Evolutionary conservation across 192 early-diverging fungal genomes (phyloP).

Genomic region (Coemansia sp.): DNA sequence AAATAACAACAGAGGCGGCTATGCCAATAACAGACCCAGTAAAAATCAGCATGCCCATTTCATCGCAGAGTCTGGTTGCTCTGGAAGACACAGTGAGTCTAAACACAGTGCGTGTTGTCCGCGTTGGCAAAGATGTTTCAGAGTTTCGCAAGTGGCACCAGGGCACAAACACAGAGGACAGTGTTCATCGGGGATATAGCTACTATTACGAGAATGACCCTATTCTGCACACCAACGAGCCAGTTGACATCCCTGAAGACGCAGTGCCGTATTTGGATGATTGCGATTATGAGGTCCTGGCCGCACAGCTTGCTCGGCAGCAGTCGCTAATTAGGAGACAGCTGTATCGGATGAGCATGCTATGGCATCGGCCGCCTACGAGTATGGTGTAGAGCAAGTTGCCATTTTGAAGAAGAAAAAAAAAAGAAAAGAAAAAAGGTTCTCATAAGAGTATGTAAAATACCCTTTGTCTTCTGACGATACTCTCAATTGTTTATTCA

Average conservation of each 20-base stretch:
- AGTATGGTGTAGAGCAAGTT: not conserved
- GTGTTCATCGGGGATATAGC: not conserved
- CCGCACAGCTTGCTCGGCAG: conserved; percentile 26
- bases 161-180: conserved; percentile 4
- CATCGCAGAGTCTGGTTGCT: not conserved
- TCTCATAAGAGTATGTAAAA: too few relatives aligned
- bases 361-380: conserved; percentile 7
- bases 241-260: conserved; percentile 4
- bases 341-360: conserved; percentile 13
- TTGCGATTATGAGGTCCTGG: conserved; percentile 28
- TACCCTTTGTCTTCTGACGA: too few relatives aligned
- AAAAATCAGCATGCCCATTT: too few relatives aligned
- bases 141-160: not conserved
- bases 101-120: conserved; percentile 12
- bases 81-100: not conserved
- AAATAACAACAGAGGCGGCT: too few relatives aligned
- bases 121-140: conserved; percentile 17
- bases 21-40: too few relatives aligned
- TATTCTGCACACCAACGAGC: conserved; percentile 3
- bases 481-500: too few relatives aligned
- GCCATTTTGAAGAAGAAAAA: too few relatives aligned
- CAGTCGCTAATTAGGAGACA: conserved; percentile 14
- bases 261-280: conserved; percentile 40
- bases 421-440: too few relatives aligned
- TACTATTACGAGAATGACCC: conserved; percentile 8